Evolutionary conservation across 805 yeast species (phyloP), one percentile per base, ranked within the genome.

Genomic region (Debaryomyces tyrocola): DNA sequence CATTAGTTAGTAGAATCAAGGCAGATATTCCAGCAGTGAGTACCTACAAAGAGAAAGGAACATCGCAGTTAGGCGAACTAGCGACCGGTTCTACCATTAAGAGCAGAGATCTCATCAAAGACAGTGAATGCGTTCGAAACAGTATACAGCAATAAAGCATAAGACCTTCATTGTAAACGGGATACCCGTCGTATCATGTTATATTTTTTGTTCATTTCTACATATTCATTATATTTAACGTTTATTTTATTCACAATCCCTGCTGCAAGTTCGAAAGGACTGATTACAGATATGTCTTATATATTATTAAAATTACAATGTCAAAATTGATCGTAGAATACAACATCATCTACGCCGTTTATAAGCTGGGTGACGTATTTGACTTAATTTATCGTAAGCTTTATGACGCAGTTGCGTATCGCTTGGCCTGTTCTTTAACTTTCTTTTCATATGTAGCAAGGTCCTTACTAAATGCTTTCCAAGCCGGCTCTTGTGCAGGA

Each of bases 1-100:
- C 99, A 0, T 69, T 84, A 37, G 98, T 91, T 14, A 86, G 92
- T 15, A 78, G 95, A 56, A 88, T 94, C 48, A 90, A 90, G 57
- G 99, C 98, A 0, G 89, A 94, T 63, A 92, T 94, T 42, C 99
- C 99, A 2, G 99, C 99, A 0, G 99, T 94, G 4, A 84, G 92
- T 57, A 94, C 99, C 0, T 94, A 92, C 66, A 88, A 96, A 57
- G 97, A 90, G 58, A 92, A 85, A 69, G 99, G 99, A 7, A 90
- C 96, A 1, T 76, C 82, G 5, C 82, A 80, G 60, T 69, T 80
- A 51, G 85, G 85, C 3, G 85, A 80, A 57, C 64, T 73, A 40
- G 65, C 55, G 3, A 61, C 65, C 40, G 67, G 66, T 18, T 60
- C 64, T 4, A 66, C 66, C 42, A 54, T 62, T 28, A 74, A 75